Percentiles rank a stretch among this genome's conserved stretches.
phyloP scores from a whole-genome alignment of 352 stramenopile species.

The Plasmopara muralis region DNA sequence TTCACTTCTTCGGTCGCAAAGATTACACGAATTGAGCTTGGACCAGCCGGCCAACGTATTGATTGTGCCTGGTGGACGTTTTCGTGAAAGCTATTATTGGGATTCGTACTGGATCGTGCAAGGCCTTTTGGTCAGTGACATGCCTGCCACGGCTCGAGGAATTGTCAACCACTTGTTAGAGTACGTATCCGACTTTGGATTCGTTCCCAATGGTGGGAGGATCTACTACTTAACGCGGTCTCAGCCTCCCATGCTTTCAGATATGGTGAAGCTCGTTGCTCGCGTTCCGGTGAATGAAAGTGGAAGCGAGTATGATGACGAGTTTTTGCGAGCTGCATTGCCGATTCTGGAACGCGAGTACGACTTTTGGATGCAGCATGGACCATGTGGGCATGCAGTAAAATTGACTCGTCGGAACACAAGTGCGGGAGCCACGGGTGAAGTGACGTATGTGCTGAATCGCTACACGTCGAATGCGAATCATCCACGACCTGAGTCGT shows the following conservation, averaged over 20 bases:
- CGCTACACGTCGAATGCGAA: slow-evolving; percentile 72
- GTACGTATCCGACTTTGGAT: slow-evolving; percentile 80
- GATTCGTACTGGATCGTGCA: slow-evolving; percentile 91
- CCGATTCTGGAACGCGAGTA: slow-evolving; percentile 78
- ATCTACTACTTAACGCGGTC: slow-evolving; percentile 88
- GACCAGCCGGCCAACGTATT: slow-evolving; percentile 38
- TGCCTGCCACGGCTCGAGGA: slow-evolving; percentile 64
- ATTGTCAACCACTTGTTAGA: slow-evolving; percentile 85
- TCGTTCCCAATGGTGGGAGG: slow-evolving; percentile 85
- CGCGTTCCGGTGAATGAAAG: slow-evolving; percentile 26
- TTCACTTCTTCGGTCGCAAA: slow-evolving; percentile 44
- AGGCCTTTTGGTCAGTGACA: slow-evolving; percentile 70
- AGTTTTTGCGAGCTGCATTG: slow-evolving; percentile 46
- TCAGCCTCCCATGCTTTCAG: slow-evolving; percentile 87
- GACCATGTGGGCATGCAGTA: slow-evolving; percentile 51
- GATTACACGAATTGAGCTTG: slow-evolving; percentile 28
- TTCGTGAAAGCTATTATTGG: slow-evolving; percentile 92
- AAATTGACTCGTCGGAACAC: slow-evolving; percentile 31
- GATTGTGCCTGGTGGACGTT: slow-evolving; percentile 85
- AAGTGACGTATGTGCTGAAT: slow-evolving; percentile 51
- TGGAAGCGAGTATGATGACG: slow-evolving; percentile 39
- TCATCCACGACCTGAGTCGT: slow-evolving; percentile 80
- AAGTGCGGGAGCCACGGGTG: slow-evolving; percentile 4
- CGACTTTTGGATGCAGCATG: slow-evolving; percentile 76
- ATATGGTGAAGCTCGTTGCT: slow-evolving; percentile 73